Conservation (phyloP, 805 yeast species). For the Jamesozyma lodderae region DNA sequence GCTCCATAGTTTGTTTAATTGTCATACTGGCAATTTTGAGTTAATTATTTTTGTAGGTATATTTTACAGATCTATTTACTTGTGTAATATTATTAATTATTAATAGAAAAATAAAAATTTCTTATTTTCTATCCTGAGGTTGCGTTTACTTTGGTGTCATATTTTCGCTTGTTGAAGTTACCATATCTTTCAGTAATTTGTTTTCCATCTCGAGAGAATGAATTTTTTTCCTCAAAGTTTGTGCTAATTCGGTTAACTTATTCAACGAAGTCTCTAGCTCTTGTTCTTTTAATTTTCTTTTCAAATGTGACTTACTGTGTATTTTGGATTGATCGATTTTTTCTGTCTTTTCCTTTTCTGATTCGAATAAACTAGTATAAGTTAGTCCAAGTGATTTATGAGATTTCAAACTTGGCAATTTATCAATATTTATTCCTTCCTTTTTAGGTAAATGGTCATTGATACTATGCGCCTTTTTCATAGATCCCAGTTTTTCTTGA, state of each 20-base stretch:
- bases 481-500: no score
- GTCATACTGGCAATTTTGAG: slow-evolving; percentile 42
- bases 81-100: neutral
- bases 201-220: slow-evolving; percentile 91
- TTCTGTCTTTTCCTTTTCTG: neutral
- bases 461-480: no score
- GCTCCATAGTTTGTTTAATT: slow-evolving; percentile 50
- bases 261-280: slow-evolving; percentile 72
- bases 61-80: no score
- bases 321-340: neutral
- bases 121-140: neutral
- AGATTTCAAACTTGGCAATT: no score
- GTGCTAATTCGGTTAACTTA: slow-evolving; percentile 61
- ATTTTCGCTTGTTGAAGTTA: slow-evolving; percentile 21
- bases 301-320: slow-evolving; percentile 26
- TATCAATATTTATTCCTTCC: no score
- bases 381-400: neutral
- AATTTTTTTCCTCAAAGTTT: slow-evolving; percentile 58
- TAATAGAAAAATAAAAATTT: neutral
- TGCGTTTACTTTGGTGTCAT: neutral
- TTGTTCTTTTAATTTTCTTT: slow-evolving; percentile 86
- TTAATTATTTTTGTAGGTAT: neutral
- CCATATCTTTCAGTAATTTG: slow-evolving; percentile 69
- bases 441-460: no score
- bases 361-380: neutral